phyloP scores from a whole-genome alignment of 495 filamentous ascomycete genomes.

The Aspergillus steynii region DNA sequence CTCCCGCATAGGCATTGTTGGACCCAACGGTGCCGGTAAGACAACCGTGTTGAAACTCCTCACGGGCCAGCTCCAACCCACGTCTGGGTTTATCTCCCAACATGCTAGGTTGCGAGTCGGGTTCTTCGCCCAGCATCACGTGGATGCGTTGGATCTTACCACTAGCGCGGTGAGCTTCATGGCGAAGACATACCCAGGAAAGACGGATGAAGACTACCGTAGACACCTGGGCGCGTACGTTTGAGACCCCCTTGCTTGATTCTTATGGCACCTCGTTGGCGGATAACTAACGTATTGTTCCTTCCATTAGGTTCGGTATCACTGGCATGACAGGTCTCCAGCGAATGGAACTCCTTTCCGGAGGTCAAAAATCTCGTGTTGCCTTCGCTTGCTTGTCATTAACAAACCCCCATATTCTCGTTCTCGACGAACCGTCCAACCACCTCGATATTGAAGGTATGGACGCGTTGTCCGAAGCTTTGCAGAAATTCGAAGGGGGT shows the following conservation, averaged over 20 bases:
- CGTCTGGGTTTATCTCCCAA: conserved; percentile 78
- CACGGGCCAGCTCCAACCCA: conserved; percentile 79
- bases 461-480: conserved; percentile 86
- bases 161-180: conserved; percentile 91
- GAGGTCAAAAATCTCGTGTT: conserved; percentile 97
- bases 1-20: conserved; percentile 96
- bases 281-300: conserved; percentile 11
- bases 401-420: conserved; percentile 92
- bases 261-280: neutral
- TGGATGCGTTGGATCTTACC: conserved; percentile 91
- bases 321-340: conserved; percentile 96
- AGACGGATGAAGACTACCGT: conserved; percentile 94
- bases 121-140: conserved; percentile 98
- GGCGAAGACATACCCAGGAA: conserved; percentile 86
- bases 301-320: conserved; percentile 73
- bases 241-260: neutral
- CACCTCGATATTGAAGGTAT: conserved; percentile 99
- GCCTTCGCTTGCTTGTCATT: conserved; percentile 94
- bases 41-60: conserved; percentile 95
- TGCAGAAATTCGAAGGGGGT: conserved; percentile 86
- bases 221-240: conserved; percentile 82
- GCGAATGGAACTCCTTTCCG: conserved; percentile 91
- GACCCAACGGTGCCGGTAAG: conserved; percentile 98
- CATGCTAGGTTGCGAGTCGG: conserved; percentile 86
- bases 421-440: conserved; percentile 97